These are phyloP conservation scores for Ceratorhiza oryzae-sativae DNA, from an alignment of 1,284 basidiomycete genomes.

Conservation along the genomic window DNA sequence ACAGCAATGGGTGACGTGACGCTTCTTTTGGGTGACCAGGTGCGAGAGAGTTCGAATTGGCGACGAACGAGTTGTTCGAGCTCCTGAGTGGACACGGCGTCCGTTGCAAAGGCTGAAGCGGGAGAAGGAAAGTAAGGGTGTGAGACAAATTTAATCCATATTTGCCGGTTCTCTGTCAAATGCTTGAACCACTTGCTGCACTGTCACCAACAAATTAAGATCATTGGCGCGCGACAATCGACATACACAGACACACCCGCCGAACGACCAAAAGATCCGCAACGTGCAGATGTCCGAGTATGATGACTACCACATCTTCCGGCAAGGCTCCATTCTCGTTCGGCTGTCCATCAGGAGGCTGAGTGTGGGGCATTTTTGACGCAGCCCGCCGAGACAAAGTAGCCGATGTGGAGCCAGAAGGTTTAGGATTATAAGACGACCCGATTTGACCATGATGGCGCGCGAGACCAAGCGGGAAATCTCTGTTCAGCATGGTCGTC, in stretches of 20 bases:
- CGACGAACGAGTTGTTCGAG: conserved; percentile 19
- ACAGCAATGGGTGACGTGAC: not conserved
- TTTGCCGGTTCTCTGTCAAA: conserved; percentile 9
- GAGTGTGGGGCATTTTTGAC: not conserved
- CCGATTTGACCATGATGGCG: conserved; percentile 12
- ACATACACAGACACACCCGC: conserved; percentile 13
- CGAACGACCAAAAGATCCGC: conserved; percentile 17
- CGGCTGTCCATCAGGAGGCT: not conserved
- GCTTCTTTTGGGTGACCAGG: conserved; percentile 16
- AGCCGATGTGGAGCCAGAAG: not conserved
- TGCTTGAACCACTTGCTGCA: conserved; percentile 28
- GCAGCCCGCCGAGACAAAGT: too few species aligned
- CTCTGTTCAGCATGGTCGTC: conserved; percentile 16
- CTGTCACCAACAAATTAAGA: too few species aligned
- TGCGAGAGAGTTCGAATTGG: conserved; percentile 25
- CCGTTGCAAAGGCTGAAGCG: not conserved
- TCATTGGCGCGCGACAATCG: too few species aligned
- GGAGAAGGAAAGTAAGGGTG: conserved; percentile 10
- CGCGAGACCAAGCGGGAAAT: conserved; percentile 24
- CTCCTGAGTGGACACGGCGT: not conserved
- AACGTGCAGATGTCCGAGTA: conserved; percentile 18
- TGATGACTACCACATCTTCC: conserved; percentile 23
- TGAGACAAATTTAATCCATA: conserved; percentile 24
- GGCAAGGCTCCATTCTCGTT: not conserved
- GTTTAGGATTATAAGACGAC: not conserved